phyloP scores from a whole-genome alignment of 2,329 filamentous ascomycete species.

The Colletotrichum karsti region DNA sequence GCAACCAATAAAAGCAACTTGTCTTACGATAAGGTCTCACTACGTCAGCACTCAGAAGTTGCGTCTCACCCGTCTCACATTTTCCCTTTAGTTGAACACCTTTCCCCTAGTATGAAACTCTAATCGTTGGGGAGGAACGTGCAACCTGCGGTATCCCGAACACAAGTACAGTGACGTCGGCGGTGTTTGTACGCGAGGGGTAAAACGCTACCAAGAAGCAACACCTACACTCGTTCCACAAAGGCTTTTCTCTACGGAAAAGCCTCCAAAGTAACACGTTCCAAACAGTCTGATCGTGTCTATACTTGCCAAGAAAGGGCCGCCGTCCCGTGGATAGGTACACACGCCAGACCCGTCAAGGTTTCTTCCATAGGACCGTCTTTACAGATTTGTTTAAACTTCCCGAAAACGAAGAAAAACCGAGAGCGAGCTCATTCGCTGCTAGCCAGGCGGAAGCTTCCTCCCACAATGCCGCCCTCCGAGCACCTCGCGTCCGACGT shows the following conservation, averaged over 20 bases:
- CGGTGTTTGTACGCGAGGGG: neutral
- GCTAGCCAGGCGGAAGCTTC: neutral
- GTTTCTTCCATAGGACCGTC: neutral
- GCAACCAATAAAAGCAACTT: neutral
- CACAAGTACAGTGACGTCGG: constrained; percentile 2
- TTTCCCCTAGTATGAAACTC: constrained; percentile 1
- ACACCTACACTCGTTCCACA: neutral
- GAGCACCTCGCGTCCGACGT: constrained; percentile 11
- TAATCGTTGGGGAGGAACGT: constrained; percentile 15
- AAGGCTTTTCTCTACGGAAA: neutral
- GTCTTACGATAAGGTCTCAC: neutral
- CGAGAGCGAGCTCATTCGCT: neutral
- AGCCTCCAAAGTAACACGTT: neutral
- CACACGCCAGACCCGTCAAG: neutral
- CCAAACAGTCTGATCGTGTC: neutral
- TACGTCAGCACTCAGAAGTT: neutral
- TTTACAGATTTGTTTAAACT: neutral
- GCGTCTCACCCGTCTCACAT: neutral
- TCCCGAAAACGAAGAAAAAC: neutral
- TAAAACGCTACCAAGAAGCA: neutral
- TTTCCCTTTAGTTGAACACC: neutral
- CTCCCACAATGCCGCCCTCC: neutral
- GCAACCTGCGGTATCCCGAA: neutral
- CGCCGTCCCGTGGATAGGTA: neutral
- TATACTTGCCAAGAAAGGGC: neutral